Evolutionary conservation across 1,139 yeast genomes (phyloP).

Genomic region (Hanseniaspora uvarum): DNA sequence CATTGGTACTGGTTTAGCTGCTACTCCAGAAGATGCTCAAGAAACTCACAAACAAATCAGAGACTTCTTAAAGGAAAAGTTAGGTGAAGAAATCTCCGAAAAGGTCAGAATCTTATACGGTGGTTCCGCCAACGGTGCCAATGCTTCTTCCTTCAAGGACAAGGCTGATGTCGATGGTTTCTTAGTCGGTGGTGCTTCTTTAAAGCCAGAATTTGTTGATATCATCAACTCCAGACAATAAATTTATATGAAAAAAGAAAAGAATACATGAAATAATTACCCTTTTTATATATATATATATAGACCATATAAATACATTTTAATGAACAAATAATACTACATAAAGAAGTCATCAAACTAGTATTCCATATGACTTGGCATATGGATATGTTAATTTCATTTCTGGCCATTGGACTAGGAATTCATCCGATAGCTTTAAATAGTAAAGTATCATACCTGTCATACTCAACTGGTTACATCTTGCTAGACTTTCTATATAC

Average conservation of each 20-base stretch:
- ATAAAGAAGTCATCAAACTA: no score
- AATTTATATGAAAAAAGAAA: constrained; percentile 19
- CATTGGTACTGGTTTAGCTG: constrained; percentile 98
- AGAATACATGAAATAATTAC: not conserved
- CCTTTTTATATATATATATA: constrained; percentile 5
- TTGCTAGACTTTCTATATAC: constrained; percentile 80
- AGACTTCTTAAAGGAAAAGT: constrained; percentile 62
- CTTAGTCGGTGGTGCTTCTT: constrained; percentile 98
- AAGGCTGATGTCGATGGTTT: constrained; percentile 94
- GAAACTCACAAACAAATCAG: constrained; percentile 87
- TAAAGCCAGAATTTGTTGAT: constrained; percentile 95
- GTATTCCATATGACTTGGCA: constrained; percentile 67
- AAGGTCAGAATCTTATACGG: constrained; percentile 88
- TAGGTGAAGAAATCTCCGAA: constrained; percentile 71
- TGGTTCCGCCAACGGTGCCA: constrained; percentile 96
- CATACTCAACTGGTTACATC: constrained; percentile 65
- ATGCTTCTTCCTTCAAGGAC: constrained; percentile 81
- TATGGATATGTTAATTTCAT: constrained; percentile 46
- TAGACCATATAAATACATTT: not conserved
- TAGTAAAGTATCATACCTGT: constrained; percentile 56
- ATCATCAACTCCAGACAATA: constrained; percentile 86
- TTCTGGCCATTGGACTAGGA: constrained; percentile 85
- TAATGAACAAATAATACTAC: no score
- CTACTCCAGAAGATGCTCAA: constrained; percentile 96
- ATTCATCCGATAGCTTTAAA: constrained; percentile 57